Percentiles rank a stretch among this genome's conserved stretches.
These are phyloP conservation scores for Xylariaceae sp. DNA, from an alignment of 2,329 filamentous ascomycete genomes.

Conservation along the genomic window DNA sequence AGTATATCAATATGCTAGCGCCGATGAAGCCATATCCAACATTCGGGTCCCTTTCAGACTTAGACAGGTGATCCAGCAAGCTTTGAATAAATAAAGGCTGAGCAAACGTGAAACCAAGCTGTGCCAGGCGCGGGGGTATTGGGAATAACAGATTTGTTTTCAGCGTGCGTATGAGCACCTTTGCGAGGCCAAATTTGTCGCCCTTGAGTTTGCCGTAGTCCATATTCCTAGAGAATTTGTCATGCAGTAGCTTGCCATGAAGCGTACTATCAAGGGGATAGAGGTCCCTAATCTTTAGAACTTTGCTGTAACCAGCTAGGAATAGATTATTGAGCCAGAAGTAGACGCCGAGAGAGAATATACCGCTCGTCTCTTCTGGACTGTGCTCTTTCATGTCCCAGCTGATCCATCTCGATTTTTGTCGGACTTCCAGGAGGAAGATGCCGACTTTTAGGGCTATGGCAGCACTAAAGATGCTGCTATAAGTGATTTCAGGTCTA, in stretches of 20 bases:
- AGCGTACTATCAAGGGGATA: slow-evolving; percentile 42
- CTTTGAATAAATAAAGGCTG: slow-evolving; percentile 45
- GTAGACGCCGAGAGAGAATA: slow-evolving; percentile 42
- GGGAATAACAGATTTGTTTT: slow-evolving; percentile 34
- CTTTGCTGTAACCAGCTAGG: slow-evolving; percentile 43
- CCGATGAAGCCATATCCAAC: slow-evolving; percentile 53
- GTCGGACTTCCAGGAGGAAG: slow-evolving; percentile 47
- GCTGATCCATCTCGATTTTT: slow-evolving; percentile 48
- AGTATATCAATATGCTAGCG: slow-evolving; percentile 50
- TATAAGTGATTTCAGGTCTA: slow-evolving; percentile 31
- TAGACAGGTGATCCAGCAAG: slow-evolving; percentile 41
- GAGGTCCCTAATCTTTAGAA: slow-evolving; percentile 45
- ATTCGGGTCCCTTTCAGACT: slow-evolving; percentile 33
- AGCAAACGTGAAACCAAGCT: slow-evolving; percentile 42
- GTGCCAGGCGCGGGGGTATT: slow-evolving; percentile 37
- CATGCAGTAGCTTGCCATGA: slow-evolving; percentile 22
- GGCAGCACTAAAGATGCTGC: slow-evolving; percentile 45
- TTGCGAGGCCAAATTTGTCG: slow-evolving; percentile 23
- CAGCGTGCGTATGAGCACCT: slow-evolving; percentile 29
- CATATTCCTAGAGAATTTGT: slow-evolving; percentile 27
- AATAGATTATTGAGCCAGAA: slow-evolving; percentile 47
- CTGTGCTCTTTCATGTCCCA: slow-evolving; percentile 50
- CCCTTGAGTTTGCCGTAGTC: slow-evolving; percentile 16
- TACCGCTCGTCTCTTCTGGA: slow-evolving; percentile 43
- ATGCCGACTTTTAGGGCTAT: slow-evolving; percentile 47